phyloP scores from a whole-genome alignment of 2,329 filamentous ascomycete genomes.

The Cordyceps sp. region DNA sequence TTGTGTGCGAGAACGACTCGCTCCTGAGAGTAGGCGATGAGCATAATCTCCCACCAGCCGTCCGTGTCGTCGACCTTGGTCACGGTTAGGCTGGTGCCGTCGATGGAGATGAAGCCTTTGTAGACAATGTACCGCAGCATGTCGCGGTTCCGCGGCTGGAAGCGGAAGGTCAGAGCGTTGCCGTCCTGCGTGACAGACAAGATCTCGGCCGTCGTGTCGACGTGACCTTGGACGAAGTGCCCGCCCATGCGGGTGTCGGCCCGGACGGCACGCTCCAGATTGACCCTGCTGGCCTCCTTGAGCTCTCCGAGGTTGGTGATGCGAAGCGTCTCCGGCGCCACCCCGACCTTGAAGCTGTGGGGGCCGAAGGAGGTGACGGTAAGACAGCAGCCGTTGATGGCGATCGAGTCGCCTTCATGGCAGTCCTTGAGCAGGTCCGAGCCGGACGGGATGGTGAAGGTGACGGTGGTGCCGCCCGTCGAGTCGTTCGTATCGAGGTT shows the following conservation, averaged over 20 bases:
- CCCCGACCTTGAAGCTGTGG: conserved; percentile 68
- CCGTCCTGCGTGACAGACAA: conserved; percentile 60
- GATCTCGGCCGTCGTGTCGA: conserved; percentile 76
- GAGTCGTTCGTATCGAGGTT: conserved; percentile 65
- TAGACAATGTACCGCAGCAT: conserved; percentile 82
- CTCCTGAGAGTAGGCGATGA: conserved; percentile 93
- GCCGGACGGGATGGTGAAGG: conserved; percentile 51
- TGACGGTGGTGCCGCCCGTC: conserved; percentile 78
- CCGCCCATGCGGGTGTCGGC: conserved; percentile 92
- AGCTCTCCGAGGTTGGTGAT: conserved; percentile 85
- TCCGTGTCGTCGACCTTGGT: conserved; percentile 67
- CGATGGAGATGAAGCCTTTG: conserved; percentile 89
- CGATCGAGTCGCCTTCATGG: conserved; percentile 82
- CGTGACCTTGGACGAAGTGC: conserved; percentile 95
- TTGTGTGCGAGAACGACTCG: conserved; percentile 73
- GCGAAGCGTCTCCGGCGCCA: conserved; percentile 88
- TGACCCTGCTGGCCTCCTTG: conserved; percentile 50
- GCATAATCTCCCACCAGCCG: conserved; percentile 90
- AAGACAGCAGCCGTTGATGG: conserved; percentile 88
- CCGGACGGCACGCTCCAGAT: conserved; percentile 85
- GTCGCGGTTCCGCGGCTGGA: conserved; percentile 51
- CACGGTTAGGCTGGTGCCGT: conserved; percentile 87
- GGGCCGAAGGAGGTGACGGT: conserved; percentile 52
- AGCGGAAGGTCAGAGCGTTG: conserved; percentile 76
- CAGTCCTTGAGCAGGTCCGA: conserved; percentile 69